These are phyloP conservation scores for Metschnikowia chrysomelidarum DNA, from an alignment of 805 yeast species.

Conservation along the genomic window DNA sequence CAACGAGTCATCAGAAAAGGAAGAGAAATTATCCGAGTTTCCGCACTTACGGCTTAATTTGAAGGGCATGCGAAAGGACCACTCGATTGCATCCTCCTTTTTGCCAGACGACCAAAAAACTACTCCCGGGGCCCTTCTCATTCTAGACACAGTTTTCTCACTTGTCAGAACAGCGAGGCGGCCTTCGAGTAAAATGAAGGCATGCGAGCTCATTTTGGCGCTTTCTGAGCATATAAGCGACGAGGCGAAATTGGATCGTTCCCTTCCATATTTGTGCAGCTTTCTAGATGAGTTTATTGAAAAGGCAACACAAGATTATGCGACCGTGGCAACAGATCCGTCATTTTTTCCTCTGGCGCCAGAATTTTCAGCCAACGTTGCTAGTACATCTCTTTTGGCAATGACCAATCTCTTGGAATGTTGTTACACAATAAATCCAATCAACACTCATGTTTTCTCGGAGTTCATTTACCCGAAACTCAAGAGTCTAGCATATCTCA, in stretches of 20 bases:
- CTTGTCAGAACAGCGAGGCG: conserved; percentile 58
- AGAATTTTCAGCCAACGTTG: conserved; percentile 54
- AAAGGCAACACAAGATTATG: conserved; percentile 1
- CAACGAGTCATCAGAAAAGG: background rate
- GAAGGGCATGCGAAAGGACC: conserved; percentile 49
- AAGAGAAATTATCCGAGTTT: conserved; percentile 3
- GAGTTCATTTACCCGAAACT: conserved; percentile 81
- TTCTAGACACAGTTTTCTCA: conserved; percentile 58
- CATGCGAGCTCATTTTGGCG: conserved; percentile 73
- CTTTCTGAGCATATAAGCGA: conserved; percentile 76
- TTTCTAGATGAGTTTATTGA: conserved; percentile 58
- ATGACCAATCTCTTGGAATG: conserved; percentile 65
- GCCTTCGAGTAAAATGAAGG: conserved; percentile 60
- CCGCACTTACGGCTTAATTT: conserved; percentile 43
- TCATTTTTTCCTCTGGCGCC: conserved; percentile 6
- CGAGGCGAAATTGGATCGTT: conserved; percentile 80
- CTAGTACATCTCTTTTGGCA: conserved; percentile 60
- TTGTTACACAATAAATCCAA: conserved; percentile 65
- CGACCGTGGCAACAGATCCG: conserved; percentile 2
- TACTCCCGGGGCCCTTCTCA: conserved; percentile 48
- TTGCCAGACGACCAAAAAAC: conserved; percentile 11
- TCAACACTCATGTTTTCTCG: conserved; percentile 73
- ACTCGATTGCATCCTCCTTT: conserved; percentile 39
- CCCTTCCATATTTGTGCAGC: conserved; percentile 75
- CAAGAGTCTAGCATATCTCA: conserved; percentile 22